Conservation (phyloP, 2,329 filamentous ascomycete species). For the Calonectria naviculata region DNA sequence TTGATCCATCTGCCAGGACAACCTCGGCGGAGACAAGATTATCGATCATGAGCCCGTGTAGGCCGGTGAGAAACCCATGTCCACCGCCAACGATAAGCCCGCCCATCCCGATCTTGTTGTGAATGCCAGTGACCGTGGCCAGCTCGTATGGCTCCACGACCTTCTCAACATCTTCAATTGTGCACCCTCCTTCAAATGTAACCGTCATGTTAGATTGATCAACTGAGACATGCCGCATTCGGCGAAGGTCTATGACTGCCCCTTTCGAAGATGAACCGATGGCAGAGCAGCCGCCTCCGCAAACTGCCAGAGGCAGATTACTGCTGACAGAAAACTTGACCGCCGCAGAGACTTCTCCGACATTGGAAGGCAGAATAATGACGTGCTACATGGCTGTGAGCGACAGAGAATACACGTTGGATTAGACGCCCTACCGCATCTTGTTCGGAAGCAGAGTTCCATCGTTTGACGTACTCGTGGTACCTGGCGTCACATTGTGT, state of each 20-base stretch:
- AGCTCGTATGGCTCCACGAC: constrained; percentile 60
- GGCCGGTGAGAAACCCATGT: constrained; percentile 66
- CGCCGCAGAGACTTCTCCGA: neutral
- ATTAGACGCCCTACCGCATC: neutral
- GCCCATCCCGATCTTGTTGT: constrained; percentile 71
- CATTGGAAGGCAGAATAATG: neutral
- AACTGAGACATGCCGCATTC: neutral
- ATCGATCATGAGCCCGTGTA: constrained; percentile 62
- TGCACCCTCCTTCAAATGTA: constrained; percentile 59
- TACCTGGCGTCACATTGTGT: neutral
- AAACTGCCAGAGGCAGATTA: neutral
- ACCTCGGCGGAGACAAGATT: constrained; percentile 52
- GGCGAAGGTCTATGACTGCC: neutral
- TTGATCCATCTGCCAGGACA: constrained; percentile 49
- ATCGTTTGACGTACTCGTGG: neutral
- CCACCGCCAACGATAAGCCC: constrained; percentile 69
- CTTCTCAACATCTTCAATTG: constrained; percentile 65
- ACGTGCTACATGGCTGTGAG: neutral
- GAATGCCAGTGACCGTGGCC: constrained; percentile 70
- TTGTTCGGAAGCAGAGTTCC: neutral
- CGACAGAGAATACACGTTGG: neutral
- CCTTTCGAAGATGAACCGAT: neutral
- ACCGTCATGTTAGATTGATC: constrained; percentile 48
- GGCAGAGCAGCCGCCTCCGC: neutral
- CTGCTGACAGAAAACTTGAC: neutral